Evolutionary conservation across 2,329 filamentous ascomycete genomes (phyloP), one percentile per base, ranked within the genome.

Genomic region (Claviceps sp.): DNA sequence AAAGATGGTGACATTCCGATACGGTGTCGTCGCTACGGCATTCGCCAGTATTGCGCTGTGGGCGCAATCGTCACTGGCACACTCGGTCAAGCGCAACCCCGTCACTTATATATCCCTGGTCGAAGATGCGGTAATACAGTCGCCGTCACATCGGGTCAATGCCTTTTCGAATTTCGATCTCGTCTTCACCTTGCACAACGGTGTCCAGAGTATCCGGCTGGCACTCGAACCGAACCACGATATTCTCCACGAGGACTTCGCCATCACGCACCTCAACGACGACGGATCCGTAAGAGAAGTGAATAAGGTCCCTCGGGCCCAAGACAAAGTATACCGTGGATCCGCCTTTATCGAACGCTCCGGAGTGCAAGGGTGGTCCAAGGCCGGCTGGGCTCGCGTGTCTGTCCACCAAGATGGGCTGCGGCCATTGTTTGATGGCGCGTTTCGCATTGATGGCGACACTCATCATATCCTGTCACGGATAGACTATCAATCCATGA

Each of bases 161-260:
- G 83, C 89, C 48, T 73, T 86, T 52, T 91, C 89, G 14, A 73
- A 81, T 22, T 98, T 98, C 67, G 87, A 95, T 61, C 72, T 98
- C 55, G 83, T 80, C 34, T 96, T 98, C 65, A 74, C 80, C 53
- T 71, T 95, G 38, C 81, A 86, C 61, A 72, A 79, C 54, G 75
- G 78, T 50, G 71, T 77, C 54, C 78, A 89, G 57, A 78, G 81
- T 58, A 74, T 97, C 61, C 87, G 89, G 58, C 77, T 98, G 50
- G 77, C 79, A 52, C 77, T 98, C 48, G 83, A 93, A 64, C 93
- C 93, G 4, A 97, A 97, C 65, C 81, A 95, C 70, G 88, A 97
- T 68, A 82, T 97, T 54, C 74, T 98, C 46, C 79, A 84, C 51
- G 78, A 89, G 16, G 82, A 85, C 60, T 85, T 90, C 8, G 79